A percentile compares a stretch with the other conserved stretches of the same genome.
phyloP scores from a whole-genome alignment of 257 asterid species.

The Cynanchum wilfordii region DNA sequence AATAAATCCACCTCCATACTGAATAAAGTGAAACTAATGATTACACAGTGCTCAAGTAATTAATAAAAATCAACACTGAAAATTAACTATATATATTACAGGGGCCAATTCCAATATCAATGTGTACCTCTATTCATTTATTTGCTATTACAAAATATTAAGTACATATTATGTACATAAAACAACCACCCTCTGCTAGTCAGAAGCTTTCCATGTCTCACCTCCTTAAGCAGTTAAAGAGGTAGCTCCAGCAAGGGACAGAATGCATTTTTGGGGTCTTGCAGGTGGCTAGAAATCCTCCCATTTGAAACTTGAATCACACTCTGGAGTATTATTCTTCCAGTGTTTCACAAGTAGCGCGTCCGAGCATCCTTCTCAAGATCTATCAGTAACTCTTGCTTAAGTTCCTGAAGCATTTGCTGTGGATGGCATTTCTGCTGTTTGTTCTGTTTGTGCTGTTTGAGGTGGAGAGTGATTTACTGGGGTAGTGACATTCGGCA shows the following conservation, averaged over 20 bases:
- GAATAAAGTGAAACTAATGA: background rate
- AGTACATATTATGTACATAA: conserved; percentile 36
- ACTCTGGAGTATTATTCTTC: background rate
- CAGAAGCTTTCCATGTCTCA: conserved; percentile 13
- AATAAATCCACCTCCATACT: background rate
- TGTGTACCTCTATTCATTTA: conserved; percentile 20
- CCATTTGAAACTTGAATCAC: background rate
- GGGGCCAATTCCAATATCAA: conserved; percentile 5
- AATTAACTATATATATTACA: conserved; percentile 15
- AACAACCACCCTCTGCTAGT: conserved; percentile 10
- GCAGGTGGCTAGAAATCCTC: background rate
- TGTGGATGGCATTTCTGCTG: conserved; percentile 31
- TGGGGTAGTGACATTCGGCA: conserved; percentile 36
- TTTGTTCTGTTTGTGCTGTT: conserved; percentile 28
- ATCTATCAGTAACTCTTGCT: conserved; percentile 8
- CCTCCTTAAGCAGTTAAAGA: conserved; percentile 5
- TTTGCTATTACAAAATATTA: conserved; percentile 28
- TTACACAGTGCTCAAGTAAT: background rate
- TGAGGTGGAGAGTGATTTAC: conserved; percentile 44
- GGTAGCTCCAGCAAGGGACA: conserved; percentile 12
- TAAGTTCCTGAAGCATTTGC: conserved; percentile 31
- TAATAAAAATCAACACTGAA: background rate
- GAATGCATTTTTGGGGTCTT: background rate
- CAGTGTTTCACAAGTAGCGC: conserved; percentile 1
- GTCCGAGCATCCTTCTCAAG: background rate